phyloP scores from a whole-genome alignment of 2,329 filamentous ascomycete species.

The Achaetomium macrosporum region DNA sequence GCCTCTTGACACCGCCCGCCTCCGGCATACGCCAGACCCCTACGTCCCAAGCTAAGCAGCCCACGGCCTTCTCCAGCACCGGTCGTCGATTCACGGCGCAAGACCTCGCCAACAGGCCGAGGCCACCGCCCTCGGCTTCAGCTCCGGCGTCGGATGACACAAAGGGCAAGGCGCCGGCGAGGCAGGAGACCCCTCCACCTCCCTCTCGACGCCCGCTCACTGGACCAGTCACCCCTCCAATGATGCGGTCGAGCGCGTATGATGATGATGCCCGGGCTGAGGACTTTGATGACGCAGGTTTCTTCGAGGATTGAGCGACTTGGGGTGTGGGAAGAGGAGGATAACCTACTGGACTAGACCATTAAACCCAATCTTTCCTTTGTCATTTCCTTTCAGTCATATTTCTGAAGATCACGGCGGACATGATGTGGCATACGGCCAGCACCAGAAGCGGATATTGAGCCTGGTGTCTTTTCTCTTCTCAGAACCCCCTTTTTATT shows the following conservation, averaged over 20 bases:
- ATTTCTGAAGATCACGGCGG: background rate
- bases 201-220: conserved; percentile 38
- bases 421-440: background rate
- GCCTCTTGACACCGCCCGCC: conserved; percentile 83
- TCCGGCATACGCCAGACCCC: conserved; percentile 63
- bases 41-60: conserved; percentile 37
- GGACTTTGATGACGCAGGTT: conserved; percentile 26
- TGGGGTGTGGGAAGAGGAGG: background rate
- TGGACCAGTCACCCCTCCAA: conserved; percentile 53
- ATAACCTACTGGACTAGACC: background rate
- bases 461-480: no score
- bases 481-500: background rate
- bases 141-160: conserved; percentile 24
- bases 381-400: conserved; percentile 3
- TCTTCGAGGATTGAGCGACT: conserved; percentile 25
- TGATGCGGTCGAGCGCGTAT: conserved; percentile 54
- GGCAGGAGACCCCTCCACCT: conserved; percentile 40
- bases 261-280: conserved; percentile 55
- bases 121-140: conserved; percentile 27
- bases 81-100: conserved; percentile 53
- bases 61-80: conserved; percentile 56
- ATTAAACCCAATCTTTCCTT: conserved; percentile 1
- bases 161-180: conserved; percentile 28
- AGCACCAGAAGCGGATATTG: background rate
- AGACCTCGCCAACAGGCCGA: conserved; percentile 38